Base-by-base conservation (phyloP, 1,139 yeast genomes). In the Hanseniaspora uvarum region DNA sequence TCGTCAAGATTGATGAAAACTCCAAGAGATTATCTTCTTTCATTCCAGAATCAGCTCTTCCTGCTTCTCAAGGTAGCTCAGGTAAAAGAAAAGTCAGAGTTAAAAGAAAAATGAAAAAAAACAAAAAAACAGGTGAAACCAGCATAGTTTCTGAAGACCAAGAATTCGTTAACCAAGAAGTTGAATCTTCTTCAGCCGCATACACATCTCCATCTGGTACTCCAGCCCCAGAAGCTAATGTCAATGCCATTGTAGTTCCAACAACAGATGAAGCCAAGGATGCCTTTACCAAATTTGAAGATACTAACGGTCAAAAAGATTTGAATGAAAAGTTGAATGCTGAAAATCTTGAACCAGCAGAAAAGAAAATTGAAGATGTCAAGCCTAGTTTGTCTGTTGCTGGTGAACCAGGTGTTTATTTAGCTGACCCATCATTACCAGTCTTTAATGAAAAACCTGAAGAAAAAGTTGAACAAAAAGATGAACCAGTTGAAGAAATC, bases 291-390 rank as follows among this genome's bases (percentile, higher is more conserved):
- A 58, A 46, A 78, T 81, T 37, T 75, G 74, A 46, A 39, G 70
- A 77, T 30, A 63, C 67, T 46, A 73, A 72, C 30, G 72, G 72
- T 59, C 76, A 81, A 45, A 75, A 76, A 63, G 67, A 71, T 24
- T 67, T 77, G 58, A 77, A 78, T 60, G 73, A 66, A 12, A 59
- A 56, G 43, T 52, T 61, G 14, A 60, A 61, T 41, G 57, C 59
- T 14, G 53, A 52, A 30, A 60, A 61, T 41, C 56, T 59, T 14
- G 53, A 52, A 30, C 39, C 31, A 11, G 43, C 16, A 18, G 43
- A 46, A 46, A 31, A 18, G 26, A 39, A 47, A 5, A 31, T 31
- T 31, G 39, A 38, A 24, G 52, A 48, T 11, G 38, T 40, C 49
- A 33, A 56, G 56, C 21, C 41, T 3, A 34, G 34, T 28, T 23